Conservation (phyloP, 495 filamentous ascomycete genomes). For the Penicillium daleae region DNA sequence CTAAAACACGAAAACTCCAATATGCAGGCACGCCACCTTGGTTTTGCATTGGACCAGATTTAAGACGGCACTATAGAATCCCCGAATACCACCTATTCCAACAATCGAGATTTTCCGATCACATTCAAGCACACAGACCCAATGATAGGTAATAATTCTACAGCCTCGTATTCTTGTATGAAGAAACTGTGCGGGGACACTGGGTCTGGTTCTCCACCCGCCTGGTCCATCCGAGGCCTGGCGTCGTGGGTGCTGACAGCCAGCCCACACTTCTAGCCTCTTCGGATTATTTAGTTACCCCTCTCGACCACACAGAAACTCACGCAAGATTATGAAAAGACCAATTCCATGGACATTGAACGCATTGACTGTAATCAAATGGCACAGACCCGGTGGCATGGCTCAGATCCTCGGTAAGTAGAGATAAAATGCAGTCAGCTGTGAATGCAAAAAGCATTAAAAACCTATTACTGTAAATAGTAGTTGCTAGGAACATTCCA, state of each 20-base stretch:
- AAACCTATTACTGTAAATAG: neutral
- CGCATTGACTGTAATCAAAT: neutral
- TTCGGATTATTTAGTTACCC: neutral
- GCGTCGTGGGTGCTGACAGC: neutral
- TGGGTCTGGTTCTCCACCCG: neutral
- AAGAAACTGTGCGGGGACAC: neutral
- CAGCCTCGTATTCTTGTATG: neutral
- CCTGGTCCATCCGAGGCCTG: neutral
- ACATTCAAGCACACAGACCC: neutral
- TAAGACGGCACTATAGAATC: neutral
- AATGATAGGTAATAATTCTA: neutral
- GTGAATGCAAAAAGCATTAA: neutral
- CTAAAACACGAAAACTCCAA: neutral
- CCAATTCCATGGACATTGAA: neutral
- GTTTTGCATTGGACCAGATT: neutral
- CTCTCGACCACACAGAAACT: neutral
- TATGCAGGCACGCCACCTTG: neutral
- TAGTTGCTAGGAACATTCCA: neutral
- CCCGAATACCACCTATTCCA: neutral
- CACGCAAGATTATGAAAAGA: neutral
- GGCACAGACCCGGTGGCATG: neutral
- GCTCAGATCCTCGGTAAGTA: neutral
- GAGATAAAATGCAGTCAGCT: neutral
- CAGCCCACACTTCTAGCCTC: neutral
- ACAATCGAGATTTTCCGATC: neutral